These are phyloP conservation scores for Nemania serpens DNA, from an alignment of 2,329 filamentous ascomycete species.

Conservation along the genomic window DNA sequence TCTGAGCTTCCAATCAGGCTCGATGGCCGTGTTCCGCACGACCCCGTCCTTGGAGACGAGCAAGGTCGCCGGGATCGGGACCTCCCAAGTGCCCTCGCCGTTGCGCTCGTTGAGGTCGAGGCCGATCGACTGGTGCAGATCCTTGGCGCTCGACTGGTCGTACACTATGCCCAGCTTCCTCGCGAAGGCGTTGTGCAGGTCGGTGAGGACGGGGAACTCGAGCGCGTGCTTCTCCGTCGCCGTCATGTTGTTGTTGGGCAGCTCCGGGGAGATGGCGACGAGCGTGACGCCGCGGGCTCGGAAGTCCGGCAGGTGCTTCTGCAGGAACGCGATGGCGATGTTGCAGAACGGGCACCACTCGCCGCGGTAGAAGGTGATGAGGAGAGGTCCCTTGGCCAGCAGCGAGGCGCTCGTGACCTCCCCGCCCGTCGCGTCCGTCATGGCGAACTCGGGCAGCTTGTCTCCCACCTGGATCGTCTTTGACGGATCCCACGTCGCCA, in stretches of 20 bases:
- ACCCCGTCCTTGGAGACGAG: constrained; percentile 42
- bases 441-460: constrained; percentile 42
- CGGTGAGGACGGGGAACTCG: constrained; percentile 48
- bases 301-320: constrained; percentile 44
- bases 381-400: constrained; percentile 41
- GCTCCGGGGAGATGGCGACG: constrained; percentile 49
- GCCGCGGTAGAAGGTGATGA: constrained; percentile 54
- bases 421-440: constrained; percentile 44
- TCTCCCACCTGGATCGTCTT: constrained; percentile 42
- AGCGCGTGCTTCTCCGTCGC: constrained; percentile 48
- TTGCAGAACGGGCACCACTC: constrained; percentile 54
- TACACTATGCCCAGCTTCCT: constrained; percentile 45
- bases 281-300: constrained; percentile 46
- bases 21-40: constrained; percentile 42
- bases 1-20: constrained; percentile 46
- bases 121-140: constrained; percentile 38
- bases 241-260: constrained; percentile 45
- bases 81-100: constrained; percentile 45
- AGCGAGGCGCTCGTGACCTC: constrained; percentile 37
- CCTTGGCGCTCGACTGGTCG: constrained; percentile 21
- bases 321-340: constrained; percentile 44
- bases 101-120: constrained; percentile 42
- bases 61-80: constrained; percentile 47
- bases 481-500: constrained; percentile 33
- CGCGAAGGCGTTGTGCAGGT: constrained; percentile 40